Evolutionary conservation across 2,329 filamentous ascomycete genomes (phyloP).

Genomic region (Fusarium veterinarium): DNA sequence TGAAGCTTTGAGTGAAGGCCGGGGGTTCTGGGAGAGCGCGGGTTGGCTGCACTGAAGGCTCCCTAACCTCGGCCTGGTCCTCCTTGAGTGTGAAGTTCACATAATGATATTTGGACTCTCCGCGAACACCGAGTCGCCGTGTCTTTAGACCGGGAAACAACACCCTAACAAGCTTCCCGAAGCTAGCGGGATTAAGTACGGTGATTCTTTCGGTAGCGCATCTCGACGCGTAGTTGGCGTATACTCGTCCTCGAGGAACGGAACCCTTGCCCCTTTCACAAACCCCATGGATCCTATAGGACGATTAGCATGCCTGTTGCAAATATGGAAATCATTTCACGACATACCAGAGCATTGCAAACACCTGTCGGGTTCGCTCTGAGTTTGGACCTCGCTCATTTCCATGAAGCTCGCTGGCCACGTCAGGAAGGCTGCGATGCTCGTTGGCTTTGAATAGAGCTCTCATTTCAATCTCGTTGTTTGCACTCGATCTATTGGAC

Average conservation of each 20-base stretch:
- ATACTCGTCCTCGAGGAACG: conserved; percentile 91
- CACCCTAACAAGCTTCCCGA: conserved; percentile 95
- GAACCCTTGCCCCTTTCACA: conserved; percentile 83
- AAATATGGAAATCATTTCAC: conserved; percentile 15
- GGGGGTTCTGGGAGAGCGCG: conserved; percentile 61
- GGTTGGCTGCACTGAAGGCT: conserved; percentile 59
- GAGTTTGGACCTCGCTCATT: conserved; percentile 85
- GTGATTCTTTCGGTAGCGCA: conserved; percentile 95
- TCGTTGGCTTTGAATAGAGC: conserved; percentile 78
- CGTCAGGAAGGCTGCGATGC: conserved; percentile 74
- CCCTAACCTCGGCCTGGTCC: conserved; percentile 62
- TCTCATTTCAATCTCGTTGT: conserved; percentile 84
- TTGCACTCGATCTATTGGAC: conserved; percentile 75
- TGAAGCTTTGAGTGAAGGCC: conserved; percentile 62
- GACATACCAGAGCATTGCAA: conserved; percentile 86
- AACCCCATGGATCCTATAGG: conserved; percentile 75
- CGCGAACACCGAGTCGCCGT: conserved; percentile 87
- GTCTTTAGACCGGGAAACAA: conserved; percentile 97
- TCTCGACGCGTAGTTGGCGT: conserved; percentile 92
- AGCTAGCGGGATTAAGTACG: conserved; percentile 94
- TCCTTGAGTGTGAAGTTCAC: conserved; percentile 73
- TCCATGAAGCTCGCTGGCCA: conserved; percentile 79
- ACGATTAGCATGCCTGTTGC: conserved; percentile 18
- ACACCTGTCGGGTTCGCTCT: conserved; percentile 85
- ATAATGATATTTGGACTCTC: conserved; percentile 99